Conservation (phyloP, 2,329 filamentous ascomycete genomes). For the Monilinia laxa region DNA sequence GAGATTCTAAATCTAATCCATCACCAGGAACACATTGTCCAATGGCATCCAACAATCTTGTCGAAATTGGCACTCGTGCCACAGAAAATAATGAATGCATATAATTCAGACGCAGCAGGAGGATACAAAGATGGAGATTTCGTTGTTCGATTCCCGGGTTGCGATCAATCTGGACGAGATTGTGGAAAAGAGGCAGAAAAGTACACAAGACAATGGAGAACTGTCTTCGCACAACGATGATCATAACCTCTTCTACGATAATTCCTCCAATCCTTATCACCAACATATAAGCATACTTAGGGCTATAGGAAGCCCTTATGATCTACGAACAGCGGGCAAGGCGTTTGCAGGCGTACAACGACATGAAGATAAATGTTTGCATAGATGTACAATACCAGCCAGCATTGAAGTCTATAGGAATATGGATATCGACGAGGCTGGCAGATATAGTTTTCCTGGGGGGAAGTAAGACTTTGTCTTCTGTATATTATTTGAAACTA, state of each 20-base stretch:
- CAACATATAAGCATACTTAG: conserved; percentile 28
- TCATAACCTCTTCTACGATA: conserved; percentile 26
- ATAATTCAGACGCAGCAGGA: conserved; percentile 57
- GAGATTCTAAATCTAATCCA: conserved; percentile 19
- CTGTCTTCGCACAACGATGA: conserved; percentile 36
- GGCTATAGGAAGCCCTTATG: conserved; percentile 28
- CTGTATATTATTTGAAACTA: conserved; percentile 34
- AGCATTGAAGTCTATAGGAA: conserved; percentile 31
- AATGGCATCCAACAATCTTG: conserved; percentile 96
- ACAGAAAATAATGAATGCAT: conserved; percentile 79
- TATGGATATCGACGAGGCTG: conserved; percentile 31
- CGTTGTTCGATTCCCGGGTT: conserved; percentile 74
- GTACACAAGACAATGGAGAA: conserved; percentile 40
- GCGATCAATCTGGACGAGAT: conserved; percentile 54
- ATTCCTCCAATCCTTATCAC: conserved; percentile 20
- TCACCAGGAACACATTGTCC: conserved; percentile 77
- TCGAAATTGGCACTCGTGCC: conserved; percentile 88
- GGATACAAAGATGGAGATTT: conserved; percentile 84
- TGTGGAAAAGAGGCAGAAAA: conserved; percentile 68
- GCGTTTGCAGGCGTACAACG: conserved; percentile 36
- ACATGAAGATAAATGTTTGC: conserved; percentile 30
- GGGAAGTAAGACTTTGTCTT: conserved; percentile 27
- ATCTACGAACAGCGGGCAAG: conserved; percentile 37
- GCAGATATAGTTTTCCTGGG: conserved; percentile 35
- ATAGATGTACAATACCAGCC: conserved; percentile 33